These are phyloP conservation scores for Colletotrichum aenigma DNA, from an alignment of 2,329 filamentous ascomycete genomes.

Conservation along the genomic window DNA sequence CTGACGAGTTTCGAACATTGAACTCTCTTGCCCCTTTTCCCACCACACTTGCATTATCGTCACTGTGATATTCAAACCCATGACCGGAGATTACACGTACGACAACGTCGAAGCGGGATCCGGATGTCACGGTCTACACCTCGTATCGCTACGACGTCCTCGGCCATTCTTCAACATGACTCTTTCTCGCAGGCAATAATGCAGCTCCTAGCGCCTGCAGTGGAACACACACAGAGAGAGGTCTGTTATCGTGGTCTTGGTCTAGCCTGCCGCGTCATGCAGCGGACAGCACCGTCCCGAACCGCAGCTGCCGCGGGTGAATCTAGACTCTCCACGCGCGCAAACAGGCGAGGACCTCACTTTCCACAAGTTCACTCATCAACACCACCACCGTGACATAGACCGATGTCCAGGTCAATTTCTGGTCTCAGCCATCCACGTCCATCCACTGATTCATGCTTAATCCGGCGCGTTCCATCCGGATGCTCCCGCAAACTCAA, in stretches of 20 bases:
- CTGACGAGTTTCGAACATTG: background rate
- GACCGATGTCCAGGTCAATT: background rate
- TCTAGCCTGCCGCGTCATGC: background rate
- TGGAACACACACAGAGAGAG: background rate
- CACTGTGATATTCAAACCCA: background rate
- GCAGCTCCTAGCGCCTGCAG: background rate
- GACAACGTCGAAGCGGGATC: background rate
- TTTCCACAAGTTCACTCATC: background rate
- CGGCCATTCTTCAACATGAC: background rate
- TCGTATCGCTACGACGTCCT: background rate
- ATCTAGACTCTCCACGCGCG: background rate
- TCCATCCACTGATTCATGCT: background rate
- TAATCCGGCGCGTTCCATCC: background rate
- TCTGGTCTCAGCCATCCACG: background rate
- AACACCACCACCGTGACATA: background rate
- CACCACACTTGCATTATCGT: background rate
- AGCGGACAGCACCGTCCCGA: background rate
- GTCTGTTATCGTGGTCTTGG: background rate
- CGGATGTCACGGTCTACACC: background rate
- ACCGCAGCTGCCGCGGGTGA: background rate
- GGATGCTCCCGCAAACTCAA: background rate
- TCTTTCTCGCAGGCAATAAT: background rate
- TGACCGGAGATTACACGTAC: background rate
- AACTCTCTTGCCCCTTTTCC: background rate
- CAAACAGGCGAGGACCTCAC: accelerated